These are phyloP conservation scores for Vigna unguiculata DNA, from an alignment of 306 rosid species.

Conservation along the genomic window DNA sequence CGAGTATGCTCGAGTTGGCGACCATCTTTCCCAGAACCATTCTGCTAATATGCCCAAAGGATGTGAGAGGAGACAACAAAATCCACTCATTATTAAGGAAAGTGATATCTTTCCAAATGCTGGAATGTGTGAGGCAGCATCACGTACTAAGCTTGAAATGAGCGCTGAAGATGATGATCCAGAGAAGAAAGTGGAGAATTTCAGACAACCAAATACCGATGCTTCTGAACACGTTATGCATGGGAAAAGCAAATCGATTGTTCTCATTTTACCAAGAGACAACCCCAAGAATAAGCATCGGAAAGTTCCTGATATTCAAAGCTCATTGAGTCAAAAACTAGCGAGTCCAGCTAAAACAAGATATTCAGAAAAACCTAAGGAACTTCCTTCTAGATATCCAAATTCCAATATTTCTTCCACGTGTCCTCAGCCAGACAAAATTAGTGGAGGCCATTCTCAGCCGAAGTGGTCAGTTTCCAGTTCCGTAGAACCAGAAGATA, in stretches of 20 bases:
- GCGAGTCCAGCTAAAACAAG: constrained; percentile 51
- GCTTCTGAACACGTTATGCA: constrained; percentile 46
- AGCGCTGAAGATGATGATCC: constrained; percentile 50
- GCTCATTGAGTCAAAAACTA: constrained; percentile 51
- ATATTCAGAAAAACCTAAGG: constrained; percentile 52
- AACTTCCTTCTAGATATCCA: constrained; percentile 42
- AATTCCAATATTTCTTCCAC: constrained; percentile 51
- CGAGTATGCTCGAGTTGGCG: constrained; percentile 51
- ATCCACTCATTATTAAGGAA: constrained; percentile 46
- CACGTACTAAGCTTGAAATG: constrained; percentile 39
- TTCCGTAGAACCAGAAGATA: constrained; percentile 43
- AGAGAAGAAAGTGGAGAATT: constrained; percentile 51
- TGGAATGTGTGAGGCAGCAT: constrained; percentile 44
- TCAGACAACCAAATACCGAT: constrained; percentile 41
- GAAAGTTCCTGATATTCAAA: constrained; percentile 54
- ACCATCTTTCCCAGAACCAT: constrained; percentile 49
- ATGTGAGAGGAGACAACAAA: constrained; percentile 46
- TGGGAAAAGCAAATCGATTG: constrained; percentile 57
- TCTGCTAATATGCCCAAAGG: constrained; percentile 45
- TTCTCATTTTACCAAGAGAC: constrained; percentile 63
- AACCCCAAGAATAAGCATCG: constrained; percentile 47
- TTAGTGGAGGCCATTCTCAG: constrained; percentile 46
- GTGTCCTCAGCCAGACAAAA: constrained; percentile 55
- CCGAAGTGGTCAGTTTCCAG: constrained; percentile 46
- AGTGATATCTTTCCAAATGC: constrained; percentile 44